Percentiles rank a stretch among this genome's conserved stretches.
These are phyloP conservation scores for Mucor saturninus DNA, from an alignment of 371 early-diverging fungal genomes.

Conservation along the genomic window DNA sequence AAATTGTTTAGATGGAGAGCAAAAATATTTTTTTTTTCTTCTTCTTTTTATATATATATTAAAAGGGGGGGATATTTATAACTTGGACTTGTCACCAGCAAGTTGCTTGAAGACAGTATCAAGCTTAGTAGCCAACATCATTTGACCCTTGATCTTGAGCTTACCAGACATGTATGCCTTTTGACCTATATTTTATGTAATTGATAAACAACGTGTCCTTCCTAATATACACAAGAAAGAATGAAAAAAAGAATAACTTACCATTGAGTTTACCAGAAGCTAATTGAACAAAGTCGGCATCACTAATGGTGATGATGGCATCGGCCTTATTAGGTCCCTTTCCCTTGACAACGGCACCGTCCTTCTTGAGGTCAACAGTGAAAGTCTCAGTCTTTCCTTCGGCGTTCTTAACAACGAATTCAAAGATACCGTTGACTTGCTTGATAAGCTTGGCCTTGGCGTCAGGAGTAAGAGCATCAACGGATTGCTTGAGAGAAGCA, in stretches of 20 bases:
- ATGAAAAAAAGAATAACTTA: conserved; percentile 58
- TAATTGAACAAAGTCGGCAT: conserved; percentile 86
- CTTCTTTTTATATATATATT: not conserved
- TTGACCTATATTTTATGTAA: conserved; percentile 35
- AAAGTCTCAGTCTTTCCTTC: conserved; percentile 74
- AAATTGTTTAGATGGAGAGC: conserved; percentile 3
- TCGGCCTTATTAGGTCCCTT: conserved; percentile 74
- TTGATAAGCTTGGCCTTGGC: conserved; percentile 47
- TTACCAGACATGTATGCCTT: conserved; percentile 88
- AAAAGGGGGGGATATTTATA: conserved; percentile 31
- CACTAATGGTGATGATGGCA: conserved; percentile 65
- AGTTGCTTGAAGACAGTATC: conserved; percentile 65
- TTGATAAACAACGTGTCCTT: too few species aligned
- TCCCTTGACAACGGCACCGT: conserved; percentile 60
- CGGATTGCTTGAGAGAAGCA: conserved; percentile 38
- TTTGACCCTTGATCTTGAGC: conserved; percentile 86
- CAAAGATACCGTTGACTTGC: conserved; percentile 83
- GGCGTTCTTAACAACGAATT: conserved; percentile 76
- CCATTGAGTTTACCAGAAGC: conserved; percentile 82
- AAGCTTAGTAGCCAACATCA: conserved; percentile 86
- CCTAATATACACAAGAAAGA: not conserved
- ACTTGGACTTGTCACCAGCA: conserved; percentile 54
- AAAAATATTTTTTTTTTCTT: too few species aligned
- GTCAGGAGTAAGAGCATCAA: conserved; percentile 37
- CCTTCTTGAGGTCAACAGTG: conserved; percentile 79